Evolutionary conservation across 371 early-diverging fungal species (phyloP), one percentile per base, ranked within the genome.

Genomic region (Zychaea mexicana): DNA sequence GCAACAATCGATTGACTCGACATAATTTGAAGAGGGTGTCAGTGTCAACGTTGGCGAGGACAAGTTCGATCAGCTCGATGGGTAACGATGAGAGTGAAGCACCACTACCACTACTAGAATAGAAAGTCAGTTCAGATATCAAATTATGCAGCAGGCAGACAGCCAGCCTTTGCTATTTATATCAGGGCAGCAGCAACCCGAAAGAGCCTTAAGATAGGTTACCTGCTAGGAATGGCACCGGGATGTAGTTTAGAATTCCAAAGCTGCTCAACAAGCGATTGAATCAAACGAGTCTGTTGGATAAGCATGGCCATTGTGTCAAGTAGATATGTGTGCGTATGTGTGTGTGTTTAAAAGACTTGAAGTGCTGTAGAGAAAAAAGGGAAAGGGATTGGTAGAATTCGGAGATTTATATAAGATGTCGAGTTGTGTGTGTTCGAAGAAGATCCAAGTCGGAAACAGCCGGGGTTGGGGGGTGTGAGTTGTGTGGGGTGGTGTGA

Each of bases 1-100:
- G 60, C 13, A 68, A 60, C 7, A 64, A 22, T 36, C 57, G 64
- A 22, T 58, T 62, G 47, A 68, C 68, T n/a, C 58, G 68, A 59
- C 53, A 64, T 28, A 68, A 55, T n/a, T 52, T 55, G 46, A 64
- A 68, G 13, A 68, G 61, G 2, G 64, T 60, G 12, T 60, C 28
- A 9, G 60, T 60, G 45, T 68, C 68, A 6, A 60, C 17, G 33
- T 64, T 39, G 22, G 46, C 10, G 22, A 64, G 38, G 19, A 60
- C 46, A 15, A 57, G 26, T 21, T 68, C 68, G 17, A 68, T 57
- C 19, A 68, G 31, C 38, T 68, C 68, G 13, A 64, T 27, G 17
- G 68, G 68, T 28, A 68, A 27, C 9, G 36, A 45, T 2, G 52
- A 49, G 2, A 60, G 28, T 12, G 33, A 28, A 5, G 33, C 31